A percentile compares a stretch with the other conserved stretches of the same genome.
Evolutionary conservation across 371 early-diverging fungal genomes (phyloP).

Genomic region (Sporodiniella umbellata): DNA sequence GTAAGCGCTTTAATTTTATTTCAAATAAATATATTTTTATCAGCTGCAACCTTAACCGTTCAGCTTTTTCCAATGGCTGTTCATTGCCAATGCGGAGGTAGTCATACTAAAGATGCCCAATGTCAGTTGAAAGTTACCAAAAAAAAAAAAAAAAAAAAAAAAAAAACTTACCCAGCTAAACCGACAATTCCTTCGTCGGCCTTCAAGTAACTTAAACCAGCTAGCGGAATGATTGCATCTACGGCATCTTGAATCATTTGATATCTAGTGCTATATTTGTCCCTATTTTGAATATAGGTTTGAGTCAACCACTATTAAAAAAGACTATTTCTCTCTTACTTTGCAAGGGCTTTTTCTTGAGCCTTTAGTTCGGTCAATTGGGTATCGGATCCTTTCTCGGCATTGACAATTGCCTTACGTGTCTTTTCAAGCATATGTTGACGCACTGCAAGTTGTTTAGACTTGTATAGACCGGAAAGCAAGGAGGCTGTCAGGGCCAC

Average conservation of each 20-base stretch:
- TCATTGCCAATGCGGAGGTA: constrained; percentile 49
- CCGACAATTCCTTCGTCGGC: constrained; percentile 67
- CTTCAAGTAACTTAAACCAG: constrained; percentile 52
- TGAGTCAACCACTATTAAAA: constrained; percentile 2
- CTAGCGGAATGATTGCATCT: constrained; percentile 62
- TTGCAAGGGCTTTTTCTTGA: constrained; percentile 30
- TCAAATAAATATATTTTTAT: no score
- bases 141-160: not conserved
- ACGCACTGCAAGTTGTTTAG: constrained; percentile 47
- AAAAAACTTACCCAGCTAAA: constrained; percentile 55
- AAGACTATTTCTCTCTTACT: constrained; percentile 27
- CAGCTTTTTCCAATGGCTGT: constrained; percentile 45
- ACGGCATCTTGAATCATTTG: constrained; percentile 61
- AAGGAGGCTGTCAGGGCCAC: constrained; percentile 60
- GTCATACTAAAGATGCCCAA: constrained; percentile 31
- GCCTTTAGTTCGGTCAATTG: constrained; percentile 21
- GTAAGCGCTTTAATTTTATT: no score
- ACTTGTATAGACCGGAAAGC: constrained; percentile 59
- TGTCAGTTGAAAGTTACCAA: no score
- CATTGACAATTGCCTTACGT: constrained; percentile 23
- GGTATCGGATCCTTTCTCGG: constrained; percentile 16
- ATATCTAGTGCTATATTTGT: constrained; percentile 43
- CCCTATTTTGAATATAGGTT: constrained; percentile 46
- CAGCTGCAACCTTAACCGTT: no score
- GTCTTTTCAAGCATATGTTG: constrained; percentile 33